Base-by-base conservation (phyloP, 2,329 filamentous ascomycete species). In the Aspergillus ibericus region DNA sequence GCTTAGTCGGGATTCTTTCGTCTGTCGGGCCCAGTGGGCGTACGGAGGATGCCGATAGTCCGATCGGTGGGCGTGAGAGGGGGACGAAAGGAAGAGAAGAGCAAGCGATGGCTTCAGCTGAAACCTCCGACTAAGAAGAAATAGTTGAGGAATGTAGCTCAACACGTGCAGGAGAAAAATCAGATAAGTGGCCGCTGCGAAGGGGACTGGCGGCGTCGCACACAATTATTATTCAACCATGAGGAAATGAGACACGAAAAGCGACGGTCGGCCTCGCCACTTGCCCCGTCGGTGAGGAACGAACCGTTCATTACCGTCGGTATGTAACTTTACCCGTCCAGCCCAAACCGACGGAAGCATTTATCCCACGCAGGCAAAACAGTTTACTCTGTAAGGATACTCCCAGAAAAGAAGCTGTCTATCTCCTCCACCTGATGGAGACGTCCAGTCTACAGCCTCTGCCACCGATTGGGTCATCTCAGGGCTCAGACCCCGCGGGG, bases 251-350 rank as follows among this genome's bases (percentile, higher is more conserved):
- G 42, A 42, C 12, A 13, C 29, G 29, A 32, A 42, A 42, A 42
- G 18, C 38, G 18, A 42, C 47, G n/a, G 44, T 48, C 44, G 44
- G 44, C 16, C 35, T 61, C 40, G 61, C 57, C 55, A 59, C 48
- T 55, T 13, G 35, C 18, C 47, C 49, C 29, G 47, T 35, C 46
- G 46, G 55, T 54, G 47, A 54, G 58, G 27, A 51, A 59, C 59
- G 27, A 51, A 59, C 59, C 60, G 56, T 59, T 25, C 5, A 62
- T 55, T 62, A 60, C 55, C 47, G 48, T 46, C 36, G 35, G 46
- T 53, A 20, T 55, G 62, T 63, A 63, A 59, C 47, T 63, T 59
- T 63, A 59, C 61, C 51, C 50, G 38, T 52, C 48, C 42, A 15
- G 25, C 35, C 29, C 29, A 29, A 49, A 40, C n/a, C 55, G 15